phyloP scores from a whole-genome alignment of 2,329 filamentous ascomycete genomes.

The Elsinoe fawcettii region DNA sequence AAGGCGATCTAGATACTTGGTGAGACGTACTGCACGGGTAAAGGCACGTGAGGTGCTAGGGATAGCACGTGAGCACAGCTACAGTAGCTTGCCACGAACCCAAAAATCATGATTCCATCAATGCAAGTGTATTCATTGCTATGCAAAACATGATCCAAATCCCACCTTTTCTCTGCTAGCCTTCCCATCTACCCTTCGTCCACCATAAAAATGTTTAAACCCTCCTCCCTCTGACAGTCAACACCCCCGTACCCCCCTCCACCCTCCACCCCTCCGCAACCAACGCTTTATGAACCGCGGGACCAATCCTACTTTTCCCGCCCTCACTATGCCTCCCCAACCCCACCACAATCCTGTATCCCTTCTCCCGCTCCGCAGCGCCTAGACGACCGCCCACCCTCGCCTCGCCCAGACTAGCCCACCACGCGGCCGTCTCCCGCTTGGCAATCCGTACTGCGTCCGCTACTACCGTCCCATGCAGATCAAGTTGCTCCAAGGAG shows the following conservation, averaged over 20 bases:
- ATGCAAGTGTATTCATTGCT: too few relatives aligned
- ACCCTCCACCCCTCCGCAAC: conserved; percentile 76
- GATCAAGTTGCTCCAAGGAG: conserved; percentile 52
- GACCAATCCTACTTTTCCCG: conserved; percentile 67
- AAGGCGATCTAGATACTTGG: conserved; percentile 24
- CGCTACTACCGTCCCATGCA: conserved; percentile 75
- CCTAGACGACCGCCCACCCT: conserved; percentile 42
- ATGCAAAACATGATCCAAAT: not conserved
- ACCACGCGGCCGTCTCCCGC: conserved; percentile 64
- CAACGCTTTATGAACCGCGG: conserved; percentile 69
- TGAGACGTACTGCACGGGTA: not conserved
- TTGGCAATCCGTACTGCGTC: conserved; percentile 74
- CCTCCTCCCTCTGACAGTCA: conserved; percentile 58
- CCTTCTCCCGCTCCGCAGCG: conserved; percentile 40
- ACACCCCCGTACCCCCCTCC: conserved; percentile 60
- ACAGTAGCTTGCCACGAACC: not conserved
- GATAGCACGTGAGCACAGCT: not conserved
- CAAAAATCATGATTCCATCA: too few relatives aligned
- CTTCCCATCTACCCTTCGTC: not conserved
- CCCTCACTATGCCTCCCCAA: conserved; percentile 69
- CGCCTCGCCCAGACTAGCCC: conserved; percentile 61
- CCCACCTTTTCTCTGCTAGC: not conserved
- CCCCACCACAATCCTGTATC: conserved; percentile 74
- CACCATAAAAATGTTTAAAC: conserved; percentile 5
- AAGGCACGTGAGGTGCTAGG: not conserved